Percentiles rank a stretch among this genome's conserved stretches.
Evolutionary conservation across 768 basidiomycete genomes (phyloP).

Genomic region (Lentinula lateritia): DNA sequence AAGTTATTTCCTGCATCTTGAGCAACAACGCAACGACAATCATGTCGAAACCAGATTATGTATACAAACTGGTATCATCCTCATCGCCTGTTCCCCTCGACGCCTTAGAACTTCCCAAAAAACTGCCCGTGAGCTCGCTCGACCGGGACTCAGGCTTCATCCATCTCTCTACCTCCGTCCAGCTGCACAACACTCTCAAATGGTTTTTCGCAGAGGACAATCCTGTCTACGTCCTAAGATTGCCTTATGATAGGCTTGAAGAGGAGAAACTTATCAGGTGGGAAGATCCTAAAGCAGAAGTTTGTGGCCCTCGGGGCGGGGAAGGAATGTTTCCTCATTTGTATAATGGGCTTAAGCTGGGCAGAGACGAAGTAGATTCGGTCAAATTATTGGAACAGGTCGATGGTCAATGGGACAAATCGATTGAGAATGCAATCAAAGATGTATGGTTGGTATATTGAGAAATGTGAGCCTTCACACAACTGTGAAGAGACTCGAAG

Average conservation of each 20-base stretch:
- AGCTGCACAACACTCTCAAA: constrained; percentile 40
- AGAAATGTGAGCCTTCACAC: not conserved
- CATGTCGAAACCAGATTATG: constrained; percentile 34
- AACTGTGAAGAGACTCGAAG: too few species aligned
- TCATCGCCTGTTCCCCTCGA: constrained; percentile 17
- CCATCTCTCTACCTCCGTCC: constrained; percentile 50
- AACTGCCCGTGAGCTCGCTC: constrained; percentile 44
- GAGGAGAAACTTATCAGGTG: constrained; percentile 32
- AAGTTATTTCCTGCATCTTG: too few species aligned
- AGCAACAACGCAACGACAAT: too few species aligned
- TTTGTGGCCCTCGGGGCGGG: constrained; percentile 35
- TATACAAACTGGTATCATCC: constrained; percentile 56
- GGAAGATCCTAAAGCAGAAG: constrained; percentile 41
- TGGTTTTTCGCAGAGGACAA: constrained; percentile 38
- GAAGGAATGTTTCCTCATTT: constrained; percentile 51
- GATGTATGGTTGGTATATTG: constrained; percentile 5
- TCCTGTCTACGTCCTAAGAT: constrained; percentile 35
- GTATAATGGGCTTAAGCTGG: constrained; percentile 41
- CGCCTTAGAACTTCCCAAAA: constrained; percentile 32
- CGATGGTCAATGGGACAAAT: constrained; percentile 26
- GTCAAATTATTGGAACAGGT: constrained; percentile 23
- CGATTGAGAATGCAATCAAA: constrained; percentile 10
- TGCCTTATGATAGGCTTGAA: constrained; percentile 35
- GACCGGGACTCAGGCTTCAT: constrained; percentile 44
- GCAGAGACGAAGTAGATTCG: constrained; percentile 39